phyloP scores from a whole-genome alignment of 169 alveolate genomes.

The Eimeria sp. region DNA sequence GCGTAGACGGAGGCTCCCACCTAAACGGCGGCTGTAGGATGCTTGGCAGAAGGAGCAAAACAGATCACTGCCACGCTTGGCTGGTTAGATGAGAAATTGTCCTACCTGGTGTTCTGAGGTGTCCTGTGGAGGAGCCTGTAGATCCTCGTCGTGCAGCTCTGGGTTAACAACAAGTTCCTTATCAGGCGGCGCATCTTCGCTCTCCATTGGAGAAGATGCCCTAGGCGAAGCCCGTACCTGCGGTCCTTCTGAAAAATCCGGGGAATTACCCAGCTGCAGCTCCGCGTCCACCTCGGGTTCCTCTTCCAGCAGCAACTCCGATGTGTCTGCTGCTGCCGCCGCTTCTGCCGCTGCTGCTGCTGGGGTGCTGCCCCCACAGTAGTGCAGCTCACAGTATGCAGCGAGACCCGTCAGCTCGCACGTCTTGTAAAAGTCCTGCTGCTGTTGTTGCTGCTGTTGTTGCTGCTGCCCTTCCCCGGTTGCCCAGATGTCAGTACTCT shows the following conservation, averaged over 20 bases:
- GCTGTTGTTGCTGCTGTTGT: conserved; percentile 38
- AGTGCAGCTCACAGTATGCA: conserved; percentile 70
- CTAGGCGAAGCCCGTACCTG: conserved; percentile 18
- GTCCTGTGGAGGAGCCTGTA: background rate
- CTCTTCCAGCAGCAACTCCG: conserved; percentile 4
- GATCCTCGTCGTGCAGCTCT: conserved; percentile 66
- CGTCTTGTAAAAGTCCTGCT: conserved; percentile 65
- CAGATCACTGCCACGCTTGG: background rate
- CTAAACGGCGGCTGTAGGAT: background rate
- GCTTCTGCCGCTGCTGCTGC: background rate
- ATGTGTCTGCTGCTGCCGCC: conserved; percentile 11
- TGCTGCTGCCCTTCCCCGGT: conserved; percentile 26
- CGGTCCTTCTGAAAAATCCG: background rate
- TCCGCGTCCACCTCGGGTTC: conserved; percentile 59
- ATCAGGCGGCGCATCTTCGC: background rate
- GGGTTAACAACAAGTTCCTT: background rate
- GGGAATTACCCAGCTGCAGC: background rate
- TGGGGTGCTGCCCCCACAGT: background rate
- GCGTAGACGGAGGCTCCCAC: background rate
- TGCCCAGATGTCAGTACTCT: conserved; percentile 60
- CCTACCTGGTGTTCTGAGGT: conserved; percentile 33
- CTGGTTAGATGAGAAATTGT: background rate
- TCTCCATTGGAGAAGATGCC: background rate
- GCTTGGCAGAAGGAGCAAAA: background rate
- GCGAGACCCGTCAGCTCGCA: conserved; percentile 80